Base-by-base conservation (phyloP, 2,329 filamentous ascomycete genomes). In the Raffaelea arxii region DNA sequence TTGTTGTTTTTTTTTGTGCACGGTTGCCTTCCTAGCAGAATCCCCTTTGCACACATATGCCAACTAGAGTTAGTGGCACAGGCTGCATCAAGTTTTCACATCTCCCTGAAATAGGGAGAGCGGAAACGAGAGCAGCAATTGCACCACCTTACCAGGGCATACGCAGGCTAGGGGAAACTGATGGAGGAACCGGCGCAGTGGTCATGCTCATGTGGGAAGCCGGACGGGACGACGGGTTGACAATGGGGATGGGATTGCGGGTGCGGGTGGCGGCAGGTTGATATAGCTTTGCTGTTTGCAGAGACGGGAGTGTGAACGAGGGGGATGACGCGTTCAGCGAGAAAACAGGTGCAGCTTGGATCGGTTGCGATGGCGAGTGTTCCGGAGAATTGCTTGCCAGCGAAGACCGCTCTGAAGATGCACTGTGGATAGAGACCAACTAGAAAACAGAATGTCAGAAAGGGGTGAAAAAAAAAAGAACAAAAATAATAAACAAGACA, bases 171-270 rank as follows among this genome's bases (percentile, higher is more conserved):
- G 79, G 79, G 39, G 78, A 82, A 39, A 81, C 75, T 50, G 78
- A 82, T 37, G 83, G 83, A 23, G 91, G 88, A 55, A 91, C 41
- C 18, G 52, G 91, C 70, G 88, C 94, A n/a, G n/a, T n/a, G 47
- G 88, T 82, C 72, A 96, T 84, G 60, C 80, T 78, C 64, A 89
- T 81, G 60, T 92, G 89, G 48, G 91, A 96, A 56, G 79, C 86
- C 3, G 46, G 92, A 6, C 52, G 52, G 5, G 51, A 51, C 2
- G 51, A 51, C 19, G 52, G 92, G 74, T 98, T 94, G 67, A 97
- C 87, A 64, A 98, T 98, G 49, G 91, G 91, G 56, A 97, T 97
- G 60, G 92, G 88, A 65, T 96, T 97, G 66, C 89, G 87, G 49
- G 84, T 80, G 56, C 92, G 86, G 53, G 90, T 87, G 51, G 90